Evolutionary conservation across 192 early-diverging fungal species (phyloP).

Genomic region (Oehlia diaphana): DNA sequence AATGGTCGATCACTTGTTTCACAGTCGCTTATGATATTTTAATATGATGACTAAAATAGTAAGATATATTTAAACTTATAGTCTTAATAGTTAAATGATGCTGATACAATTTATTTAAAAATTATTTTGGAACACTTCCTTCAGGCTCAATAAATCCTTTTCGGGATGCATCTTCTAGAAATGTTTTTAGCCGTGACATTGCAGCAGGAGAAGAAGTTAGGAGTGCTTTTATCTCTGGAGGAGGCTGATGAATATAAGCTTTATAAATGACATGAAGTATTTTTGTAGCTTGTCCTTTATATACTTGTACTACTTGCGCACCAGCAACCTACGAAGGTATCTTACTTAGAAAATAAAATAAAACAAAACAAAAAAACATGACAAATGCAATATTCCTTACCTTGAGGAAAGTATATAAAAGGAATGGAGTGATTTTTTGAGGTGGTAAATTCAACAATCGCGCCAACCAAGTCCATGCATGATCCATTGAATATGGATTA

Average conservation of each 20-base stretch:
- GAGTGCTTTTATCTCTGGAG: not conserved
- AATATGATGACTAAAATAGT: too few species aligned
- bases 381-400: not conserved
- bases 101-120: too few species aligned
- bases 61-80: too few species aligned
- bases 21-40: too few species aligned
- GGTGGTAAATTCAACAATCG: constrained; percentile 68
- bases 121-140: not conserved
- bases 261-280: not conserved
- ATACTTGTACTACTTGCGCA: not conserved
- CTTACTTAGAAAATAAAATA: too few species aligned
- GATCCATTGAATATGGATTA: constrained; percentile 50
- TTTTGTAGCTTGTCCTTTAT: not conserved
- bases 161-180: not conserved
- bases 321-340: not conserved
- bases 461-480: constrained; percentile 76
- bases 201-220: not conserved
- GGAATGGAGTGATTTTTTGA: constrained; percentile 59
- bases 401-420: constrained; percentile 13
- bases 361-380: not conserved
- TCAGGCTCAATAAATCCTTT: constrained; percentile 7
- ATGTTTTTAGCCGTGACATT: constrained; percentile 18
- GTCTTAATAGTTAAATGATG: too few species aligned
- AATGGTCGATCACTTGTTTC: too few species aligned
- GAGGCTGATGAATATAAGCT: not conserved